A percentile compares a stretch with the other conserved stretches of the same genome.
These are phyloP conservation scores for Curvularia spicifera DNA, from an alignment of 2,329 filamentous ascomycete species.

Conservation along the genomic window DNA sequence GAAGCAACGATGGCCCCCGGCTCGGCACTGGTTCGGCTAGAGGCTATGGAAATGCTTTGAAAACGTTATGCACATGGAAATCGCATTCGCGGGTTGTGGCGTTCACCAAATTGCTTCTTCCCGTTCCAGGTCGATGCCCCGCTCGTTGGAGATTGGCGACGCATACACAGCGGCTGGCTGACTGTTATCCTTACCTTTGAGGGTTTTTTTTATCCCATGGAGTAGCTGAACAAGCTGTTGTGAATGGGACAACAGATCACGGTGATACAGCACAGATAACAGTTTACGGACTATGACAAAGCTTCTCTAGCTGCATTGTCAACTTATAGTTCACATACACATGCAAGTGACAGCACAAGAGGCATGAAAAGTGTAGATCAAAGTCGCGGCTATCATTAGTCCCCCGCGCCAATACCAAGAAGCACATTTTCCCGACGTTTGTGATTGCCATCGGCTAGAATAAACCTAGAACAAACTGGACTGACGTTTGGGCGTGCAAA, in stretches of 20 bases:
- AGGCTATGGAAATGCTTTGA: conserved; percentile 4
- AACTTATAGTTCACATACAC: conserved; percentile 10
- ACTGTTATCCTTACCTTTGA: not conserved
- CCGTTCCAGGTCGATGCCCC: conserved; percentile 7
- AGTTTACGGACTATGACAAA: not conserved
- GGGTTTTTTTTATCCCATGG: not conserved
- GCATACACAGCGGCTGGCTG: conserved; percentile 5
- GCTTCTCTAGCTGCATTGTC: conserved; percentile 4
- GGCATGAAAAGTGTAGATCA: conserved; percentile 7
- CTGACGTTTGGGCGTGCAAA: not conserved
- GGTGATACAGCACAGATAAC: not conserved
- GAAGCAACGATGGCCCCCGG: conserved; percentile 1
- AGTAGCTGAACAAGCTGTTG: not conserved
- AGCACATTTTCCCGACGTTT: conserved; percentile 8
- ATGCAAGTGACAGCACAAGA: conserved; percentile 14
- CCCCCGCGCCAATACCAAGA: conserved; percentile 6
- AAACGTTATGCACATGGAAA: not conserved
- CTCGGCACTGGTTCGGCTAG: conserved; percentile 2
- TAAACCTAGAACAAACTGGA: conserved; percentile 1
- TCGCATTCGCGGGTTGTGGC: conserved; percentile 10
- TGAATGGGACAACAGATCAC: not conserved
- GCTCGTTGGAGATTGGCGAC: conserved; percentile 6
- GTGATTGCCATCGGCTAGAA: conserved; percentile 8
- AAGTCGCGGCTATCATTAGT: conserved; percentile 10
- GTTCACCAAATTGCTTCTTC: conserved; percentile 13